Evolutionary conservation across 139 green algal species (phyloP), one percentile per base, ranked within the genome.

Genomic region (Yamagishiella unicocca): DNA sequence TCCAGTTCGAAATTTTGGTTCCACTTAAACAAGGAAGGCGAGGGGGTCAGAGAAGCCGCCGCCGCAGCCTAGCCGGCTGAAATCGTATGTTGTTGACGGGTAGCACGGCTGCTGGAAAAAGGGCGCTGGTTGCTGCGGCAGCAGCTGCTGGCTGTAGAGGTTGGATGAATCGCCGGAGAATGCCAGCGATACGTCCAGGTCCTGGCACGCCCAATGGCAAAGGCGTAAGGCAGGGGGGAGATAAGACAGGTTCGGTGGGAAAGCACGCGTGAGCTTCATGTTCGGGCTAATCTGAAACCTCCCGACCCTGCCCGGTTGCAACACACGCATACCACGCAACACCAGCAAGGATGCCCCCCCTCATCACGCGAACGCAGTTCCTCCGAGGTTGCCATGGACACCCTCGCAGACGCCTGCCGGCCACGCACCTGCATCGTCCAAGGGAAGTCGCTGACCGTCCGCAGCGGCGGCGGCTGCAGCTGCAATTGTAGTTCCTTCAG

Each of bases 41-140:
- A 74, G 37, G 25, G 55, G 77, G 38, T 84, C 77, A 10, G 27
- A 17, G 17, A 84, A 61, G 10, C 3, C 55, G 38, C 77, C 77
- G 58, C 77, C 74, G 74, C 46, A 67, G 21, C 31, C 74, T 19
- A 82, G 31, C 31, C 74, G 74, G 74, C 74, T 31, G 21, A 82
- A 38, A 50, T 82, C 74, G 50, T 82, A 82, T 5, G 31, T 19
- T n/a, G 31, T 8, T 17, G 72, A 42, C 27, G 74, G 29, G 72
- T 64, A 80, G 72, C 72, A 80, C 25, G 72, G 43, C 72, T 80
- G 72, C 43, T 62, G 72, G 17, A 50, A 46, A 31, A 53, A 50
- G 8, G 46, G 46, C n/a, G 74, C 29, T 1, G n/a, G 31, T 10
- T 46, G 46, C 50, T 82, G 74, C 31, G 74, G 46, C 29, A 82